These are phyloP conservation scores for Linaria vulgaris DNA, from an alignment of 257 asterid species.

Conservation along the genomic window DNA sequence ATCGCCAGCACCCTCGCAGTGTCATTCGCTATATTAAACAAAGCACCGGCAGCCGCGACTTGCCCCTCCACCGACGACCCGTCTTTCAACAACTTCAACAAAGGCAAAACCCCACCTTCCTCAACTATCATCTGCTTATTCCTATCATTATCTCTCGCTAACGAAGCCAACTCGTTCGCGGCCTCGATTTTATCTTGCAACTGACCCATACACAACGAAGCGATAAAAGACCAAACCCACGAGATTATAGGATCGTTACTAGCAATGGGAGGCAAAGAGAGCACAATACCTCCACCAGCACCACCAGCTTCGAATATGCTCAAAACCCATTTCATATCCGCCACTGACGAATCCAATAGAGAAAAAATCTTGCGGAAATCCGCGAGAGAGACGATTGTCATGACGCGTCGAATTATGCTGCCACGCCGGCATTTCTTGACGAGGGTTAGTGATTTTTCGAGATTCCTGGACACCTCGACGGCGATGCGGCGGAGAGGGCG, in stretches of 20 bases:
- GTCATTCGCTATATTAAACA: conserved; percentile 50
- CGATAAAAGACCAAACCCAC: conserved; percentile 77
- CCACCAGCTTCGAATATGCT: conserved; percentile 64
- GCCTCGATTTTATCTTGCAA: conserved; percentile 59
- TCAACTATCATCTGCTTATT: conserved; percentile 72
- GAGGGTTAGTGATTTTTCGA: conserved; percentile 52
- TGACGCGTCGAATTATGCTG: conserved; percentile 55
- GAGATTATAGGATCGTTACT: conserved; percentile 76
- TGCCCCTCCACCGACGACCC: conserved; percentile 59
- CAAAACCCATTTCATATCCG: conserved; percentile 71
- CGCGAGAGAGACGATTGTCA: conserved; percentile 64
- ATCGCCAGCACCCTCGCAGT: conserved; percentile 53
- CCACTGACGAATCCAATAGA: conserved; percentile 59
- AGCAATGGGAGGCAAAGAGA: conserved; percentile 75
- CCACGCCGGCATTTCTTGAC: conserved; percentile 69
- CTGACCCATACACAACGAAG: conserved; percentile 59
- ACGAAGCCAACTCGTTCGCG: conserved; percentile 56
- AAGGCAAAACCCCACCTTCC: conserved; percentile 70
- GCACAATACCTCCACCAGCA: conserved; percentile 74
- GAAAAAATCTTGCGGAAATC: conserved; percentile 63
- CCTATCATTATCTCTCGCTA: conserved; percentile 75
- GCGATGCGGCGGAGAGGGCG: conserved; percentile 71
- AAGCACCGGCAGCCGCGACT: conserved; percentile 55
- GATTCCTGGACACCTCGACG: conserved; percentile 50
- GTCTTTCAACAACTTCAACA: conserved; percentile 61